Base-by-base conservation (phyloP, 176 grass and related monocot genomes). In the Hordeum marinum region DNA sequence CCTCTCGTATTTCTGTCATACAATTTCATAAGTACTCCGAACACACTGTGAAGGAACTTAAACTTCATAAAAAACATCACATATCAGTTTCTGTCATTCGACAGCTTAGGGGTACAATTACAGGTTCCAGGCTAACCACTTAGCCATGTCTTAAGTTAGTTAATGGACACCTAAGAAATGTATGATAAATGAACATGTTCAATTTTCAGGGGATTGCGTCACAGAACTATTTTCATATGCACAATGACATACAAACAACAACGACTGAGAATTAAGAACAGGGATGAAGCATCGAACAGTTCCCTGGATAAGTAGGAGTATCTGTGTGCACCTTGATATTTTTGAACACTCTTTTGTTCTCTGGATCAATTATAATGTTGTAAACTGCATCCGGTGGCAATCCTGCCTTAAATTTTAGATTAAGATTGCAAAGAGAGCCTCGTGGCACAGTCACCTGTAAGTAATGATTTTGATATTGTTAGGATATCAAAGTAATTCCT, bases 351-450 rank as follows among this genome's bases (percentile, higher is more conserved):
- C 91, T 81, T 90, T 98, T 98, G 57, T 98, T 98, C 48, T 88
- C 93, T 20, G 93, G 96, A 59, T 98, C 83, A 50, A 90, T 89
- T 63, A 94, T 90, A 52, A 98, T 98, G 83, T 95, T 92, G 82
- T 94, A 98, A 74, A 98, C 92, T 81, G 96, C 93, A 79, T 95
- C 96, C 1, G 96, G 93, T 62, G 96, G 96, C 45, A 95, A 85
- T 14, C 96, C 96, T 45, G 84, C 88, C 46, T 90, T 85, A 42
- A 98, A 98, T 75, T 36, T 92, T 20, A 95, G 63, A 76, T 90
- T 90, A 52, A 98, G 86, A 68, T 95, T 98, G 86, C 96, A 95
- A 72, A 98, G 96, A 76, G 93, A 98, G 17, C 88, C 96, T 83
- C 95, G 73, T 13, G 96, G 96, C 72, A 95, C 93, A 72, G 78